A percentile compares a stretch with the other conserved stretches of the same genome.
phyloP scores from a whole-genome alignment of 2,329 filamentous ascomycete species.

The Aspergillus fumigatiaffinis region DNA sequence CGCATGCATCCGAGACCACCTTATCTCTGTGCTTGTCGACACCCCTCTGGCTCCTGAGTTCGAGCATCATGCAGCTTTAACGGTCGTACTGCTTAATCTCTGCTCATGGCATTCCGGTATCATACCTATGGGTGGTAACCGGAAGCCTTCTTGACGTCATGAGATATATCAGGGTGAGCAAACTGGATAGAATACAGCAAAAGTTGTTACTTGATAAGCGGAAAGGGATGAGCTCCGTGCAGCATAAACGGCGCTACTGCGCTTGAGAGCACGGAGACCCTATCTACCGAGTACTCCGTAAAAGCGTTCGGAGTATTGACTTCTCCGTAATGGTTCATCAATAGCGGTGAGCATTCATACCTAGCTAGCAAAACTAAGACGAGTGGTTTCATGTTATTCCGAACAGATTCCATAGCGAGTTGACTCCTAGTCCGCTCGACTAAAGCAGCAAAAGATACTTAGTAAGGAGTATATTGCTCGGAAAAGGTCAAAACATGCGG shows the following conservation, averaged over 20 bases:
- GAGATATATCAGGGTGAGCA: neutral
- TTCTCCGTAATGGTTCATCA: no score
- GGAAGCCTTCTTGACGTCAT: neutral
- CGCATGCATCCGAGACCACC: no score
- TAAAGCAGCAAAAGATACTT: neutral
- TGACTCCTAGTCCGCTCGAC: neutral
- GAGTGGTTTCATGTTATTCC: no score
- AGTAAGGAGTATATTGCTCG: neutral
- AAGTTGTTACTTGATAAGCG: neutral
- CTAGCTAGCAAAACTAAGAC: no score
- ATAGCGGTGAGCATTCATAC: no score
- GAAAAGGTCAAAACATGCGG: neutral
- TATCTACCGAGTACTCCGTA: no score
- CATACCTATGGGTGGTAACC: neutral
- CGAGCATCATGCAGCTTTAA: neutral
- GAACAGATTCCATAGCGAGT: no score
- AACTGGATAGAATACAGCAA: neutral
- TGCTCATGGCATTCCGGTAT: neutral
- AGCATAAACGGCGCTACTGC: neutral
- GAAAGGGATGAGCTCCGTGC: constrained; percentile 5
- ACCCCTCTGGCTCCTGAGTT: neutral
- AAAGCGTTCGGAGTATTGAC: no score
- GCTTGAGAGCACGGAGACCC: no score
- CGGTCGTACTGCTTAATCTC: neutral
- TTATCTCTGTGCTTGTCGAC: neutral